Evolutionary conservation across 176 grass and related monocot species (phyloP).

Genomic region (Carex scoparia): DNA sequence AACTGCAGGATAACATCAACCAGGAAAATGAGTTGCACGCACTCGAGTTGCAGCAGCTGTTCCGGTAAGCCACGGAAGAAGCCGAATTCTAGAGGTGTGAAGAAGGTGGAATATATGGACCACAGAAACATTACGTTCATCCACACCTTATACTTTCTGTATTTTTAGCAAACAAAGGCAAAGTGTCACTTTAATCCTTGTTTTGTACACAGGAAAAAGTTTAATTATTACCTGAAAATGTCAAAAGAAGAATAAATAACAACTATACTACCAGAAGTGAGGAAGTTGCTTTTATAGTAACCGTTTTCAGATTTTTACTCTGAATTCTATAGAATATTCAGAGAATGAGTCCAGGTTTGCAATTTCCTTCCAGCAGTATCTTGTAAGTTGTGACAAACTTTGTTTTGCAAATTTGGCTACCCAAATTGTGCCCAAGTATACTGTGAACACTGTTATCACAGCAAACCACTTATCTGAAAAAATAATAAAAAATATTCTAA

Average conservation of each 20-base stretch:
- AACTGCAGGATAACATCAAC: constrained; percentile 66
- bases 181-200: background rate
- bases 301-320: background rate
- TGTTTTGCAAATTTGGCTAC: background rate
- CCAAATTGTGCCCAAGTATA: background rate
- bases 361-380: background rate
- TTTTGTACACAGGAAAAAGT: background rate
- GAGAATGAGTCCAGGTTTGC: background rate
- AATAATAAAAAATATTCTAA: no score
- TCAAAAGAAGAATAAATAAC: background rate
- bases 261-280: background rate
- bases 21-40: constrained; percentile 71
- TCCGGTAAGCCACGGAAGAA: constrained; percentile 76
- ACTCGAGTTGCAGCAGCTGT: constrained; percentile 58
- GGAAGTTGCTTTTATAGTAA: background rate
- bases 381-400: no score
- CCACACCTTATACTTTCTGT: constrained; percentile 74
- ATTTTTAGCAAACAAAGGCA: background rate
- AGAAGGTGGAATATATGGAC: constrained; percentile 86
- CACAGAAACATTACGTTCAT: constrained; percentile 52
- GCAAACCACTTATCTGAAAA: background rate
- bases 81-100: constrained; percentile 75
- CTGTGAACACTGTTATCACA: background rate
- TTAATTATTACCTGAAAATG: background rate
- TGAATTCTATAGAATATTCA: background rate